Conservation (phyloP, 1,139 yeast genomes). For the Suhomyces yuchorum region DNA sequence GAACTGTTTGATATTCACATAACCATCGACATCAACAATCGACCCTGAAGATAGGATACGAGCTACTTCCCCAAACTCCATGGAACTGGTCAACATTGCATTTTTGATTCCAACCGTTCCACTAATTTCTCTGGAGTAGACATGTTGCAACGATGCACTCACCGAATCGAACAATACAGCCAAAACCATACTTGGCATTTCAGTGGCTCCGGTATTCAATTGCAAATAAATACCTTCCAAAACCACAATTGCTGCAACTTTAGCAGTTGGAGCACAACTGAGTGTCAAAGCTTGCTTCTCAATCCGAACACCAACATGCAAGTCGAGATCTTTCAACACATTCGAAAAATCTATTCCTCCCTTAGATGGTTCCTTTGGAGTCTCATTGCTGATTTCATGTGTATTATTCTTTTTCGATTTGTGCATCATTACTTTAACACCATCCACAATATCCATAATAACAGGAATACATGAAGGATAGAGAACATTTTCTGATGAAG, state of each 20-base stretch:
- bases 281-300: constrained; percentile 74
- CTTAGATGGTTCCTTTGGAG: constrained; percentile 1
- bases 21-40: constrained; percentile 59
- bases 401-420: constrained; percentile 5
- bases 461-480: constrained; percentile 82
- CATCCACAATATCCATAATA: constrained; percentile 56
- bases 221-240: constrained; percentile 63
- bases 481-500: constrained; percentile 73
- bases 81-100: constrained; percentile 42
- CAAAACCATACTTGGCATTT: constrained; percentile 43
- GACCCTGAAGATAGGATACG: constrained; percentile 54
- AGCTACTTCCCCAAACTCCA: constrained; percentile 40
- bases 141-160: constrained; percentile 78
- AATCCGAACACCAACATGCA: constrained; percentile 64
- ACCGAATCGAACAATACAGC: constrained; percentile 52
- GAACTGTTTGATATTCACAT: constrained; percentile 76
- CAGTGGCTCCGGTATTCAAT: constrained; percentile 53
- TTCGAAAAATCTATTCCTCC: constrained; percentile 33
- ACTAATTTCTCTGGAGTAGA: constrained; percentile 86
- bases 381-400: background rate
- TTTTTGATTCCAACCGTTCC: constrained; percentile 67
- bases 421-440: constrained; percentile 44
- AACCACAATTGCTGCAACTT: constrained; percentile 83
- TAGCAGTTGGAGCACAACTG: constrained; percentile 92
- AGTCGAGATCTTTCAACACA: constrained; percentile 55